These are phyloP conservation scores for Coemansia sp. DNA, from an alignment of 192 early-diverging fungal species.

Conservation along the genomic window DNA sequence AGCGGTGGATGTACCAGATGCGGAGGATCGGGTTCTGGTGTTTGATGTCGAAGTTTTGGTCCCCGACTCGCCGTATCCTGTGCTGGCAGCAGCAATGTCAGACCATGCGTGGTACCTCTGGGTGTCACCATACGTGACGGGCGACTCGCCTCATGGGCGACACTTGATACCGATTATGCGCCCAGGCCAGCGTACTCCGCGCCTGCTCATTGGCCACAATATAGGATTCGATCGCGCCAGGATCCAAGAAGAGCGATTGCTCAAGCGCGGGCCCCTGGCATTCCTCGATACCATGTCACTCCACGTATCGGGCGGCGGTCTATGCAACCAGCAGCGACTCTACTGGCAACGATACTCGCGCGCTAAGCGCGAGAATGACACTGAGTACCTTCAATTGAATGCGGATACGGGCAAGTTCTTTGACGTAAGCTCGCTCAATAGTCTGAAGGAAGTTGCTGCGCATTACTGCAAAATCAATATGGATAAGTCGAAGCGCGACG, in stretches of 20 bases:
- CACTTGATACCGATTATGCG: constrained; percentile 67
- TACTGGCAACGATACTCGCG: constrained; percentile 75
- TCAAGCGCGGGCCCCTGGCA: constrained; percentile 58
- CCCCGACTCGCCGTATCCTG: constrained; percentile 68
- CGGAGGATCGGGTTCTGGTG: constrained; percentile 67
- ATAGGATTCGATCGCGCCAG: constrained; percentile 90
- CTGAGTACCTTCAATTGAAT: constrained; percentile 52
- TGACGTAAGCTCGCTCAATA: constrained; percentile 64
- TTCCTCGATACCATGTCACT: constrained; percentile 95
- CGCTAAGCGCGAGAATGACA: constrained; percentile 52
- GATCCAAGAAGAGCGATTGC: constrained; percentile 81
- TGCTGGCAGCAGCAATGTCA: constrained; percentile 80
- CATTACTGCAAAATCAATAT: constrained; percentile 72
- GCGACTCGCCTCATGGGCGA: constrained; percentile 46
- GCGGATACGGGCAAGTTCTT: constrained; percentile 57
- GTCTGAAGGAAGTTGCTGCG: constrained; percentile 73
- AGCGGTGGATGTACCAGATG: constrained; percentile 53
- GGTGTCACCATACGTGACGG: constrained; percentile 80
- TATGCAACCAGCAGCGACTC: constrained; percentile 87
- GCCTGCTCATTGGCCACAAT: constrained; percentile 87
- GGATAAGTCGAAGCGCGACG: constrained; percentile 66
- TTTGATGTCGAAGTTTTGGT: constrained; percentile 88
- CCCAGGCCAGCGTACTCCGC: constrained; percentile 42
- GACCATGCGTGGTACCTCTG: constrained; percentile 85
- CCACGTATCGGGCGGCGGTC: constrained; percentile 84